Conservation (phyloP, 768 basidiomycete species). For the Exsudoporus frostii region DNA sequence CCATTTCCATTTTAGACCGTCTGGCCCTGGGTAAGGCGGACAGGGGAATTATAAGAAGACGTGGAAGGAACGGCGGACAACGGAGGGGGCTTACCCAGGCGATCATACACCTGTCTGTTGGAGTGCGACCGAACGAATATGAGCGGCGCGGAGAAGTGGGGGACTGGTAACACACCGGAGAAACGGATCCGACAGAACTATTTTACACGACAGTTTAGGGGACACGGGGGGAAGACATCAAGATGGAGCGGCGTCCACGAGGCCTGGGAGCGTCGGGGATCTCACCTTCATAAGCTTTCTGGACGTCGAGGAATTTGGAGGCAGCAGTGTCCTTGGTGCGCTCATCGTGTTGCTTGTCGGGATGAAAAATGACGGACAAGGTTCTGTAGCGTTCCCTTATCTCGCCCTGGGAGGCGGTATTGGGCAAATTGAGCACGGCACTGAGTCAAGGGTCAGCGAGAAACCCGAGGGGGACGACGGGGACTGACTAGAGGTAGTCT, state of each 20-base stretch:
- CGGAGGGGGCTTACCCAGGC: constrained; percentile 47
- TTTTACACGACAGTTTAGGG: constrained; percentile 17
- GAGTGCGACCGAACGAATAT: constrained; percentile 8
- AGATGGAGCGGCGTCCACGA: background rate
- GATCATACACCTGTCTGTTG: constrained; percentile 69
- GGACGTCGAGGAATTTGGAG: constrained; percentile 68
- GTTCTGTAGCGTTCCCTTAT: constrained; percentile 71
- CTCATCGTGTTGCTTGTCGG: constrained; percentile 74
- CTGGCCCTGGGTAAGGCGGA: constrained; percentile 27
- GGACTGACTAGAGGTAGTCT: constrained; percentile 31
- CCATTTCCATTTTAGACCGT: constrained; percentile 44
- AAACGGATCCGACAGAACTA: constrained; percentile 72
- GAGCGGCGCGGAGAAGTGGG: constrained; percentile 2
- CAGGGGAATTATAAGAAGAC: constrained; percentile 10
- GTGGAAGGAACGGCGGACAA: constrained; percentile 2
- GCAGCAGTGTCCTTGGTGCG: constrained; percentile 56
- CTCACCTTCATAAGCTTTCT: constrained; percentile 80
- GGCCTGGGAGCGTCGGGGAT: background rate
- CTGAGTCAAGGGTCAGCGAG: constrained; percentile 22
- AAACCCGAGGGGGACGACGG: background rate
- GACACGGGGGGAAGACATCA: background rate
- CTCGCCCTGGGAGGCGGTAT: constrained; percentile 59
- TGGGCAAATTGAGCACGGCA: constrained; percentile 68
- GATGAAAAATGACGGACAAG: constrained; percentile 78
- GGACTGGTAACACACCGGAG: constrained; percentile 46